Evolutionary conservation across 108 stramenopile genomes (phyloP).

Genomic region (Craspedostauros australis): DNA sequence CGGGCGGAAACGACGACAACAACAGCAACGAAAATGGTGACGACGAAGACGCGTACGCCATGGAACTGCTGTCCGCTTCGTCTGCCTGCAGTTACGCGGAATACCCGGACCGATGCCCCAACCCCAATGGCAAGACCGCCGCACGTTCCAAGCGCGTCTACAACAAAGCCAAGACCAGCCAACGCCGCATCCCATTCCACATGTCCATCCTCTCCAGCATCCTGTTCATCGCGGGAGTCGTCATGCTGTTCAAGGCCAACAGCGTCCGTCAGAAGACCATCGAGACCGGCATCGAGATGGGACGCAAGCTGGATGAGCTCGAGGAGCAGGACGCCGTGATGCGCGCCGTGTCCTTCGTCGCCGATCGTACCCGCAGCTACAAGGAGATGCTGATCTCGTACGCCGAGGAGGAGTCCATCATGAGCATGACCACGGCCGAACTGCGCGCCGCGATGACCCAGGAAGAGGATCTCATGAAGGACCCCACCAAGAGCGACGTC

Average conservation of each 20-base stretch:
- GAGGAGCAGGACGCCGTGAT: too few relatives aligned
- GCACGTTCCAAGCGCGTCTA: background rate
- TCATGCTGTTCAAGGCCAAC: slow-evolving; percentile 6
- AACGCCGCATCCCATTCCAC: slow-evolving; percentile 6
- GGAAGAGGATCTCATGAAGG: background rate
- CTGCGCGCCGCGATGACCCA: background rate
- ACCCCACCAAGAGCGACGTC: too few relatives aligned
- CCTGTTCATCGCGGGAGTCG: background rate
- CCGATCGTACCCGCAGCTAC: slow-evolving; percentile 6
- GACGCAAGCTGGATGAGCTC: too few relatives aligned
- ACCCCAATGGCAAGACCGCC: background rate
- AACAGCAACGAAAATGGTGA: background rate
- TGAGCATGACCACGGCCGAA: background rate
- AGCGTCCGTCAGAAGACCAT: slow-evolving; percentile 7
- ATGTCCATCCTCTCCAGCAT: slow-evolving; percentile 11
- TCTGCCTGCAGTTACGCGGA: too few relatives aligned
- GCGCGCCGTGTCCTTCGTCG: slow-evolving; percentile 3
- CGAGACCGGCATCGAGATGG: too few relatives aligned
- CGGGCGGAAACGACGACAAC: background rate
- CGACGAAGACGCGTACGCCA: too few relatives aligned
- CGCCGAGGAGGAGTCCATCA: slow-evolving; percentile 7
- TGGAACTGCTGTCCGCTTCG: too few relatives aligned
- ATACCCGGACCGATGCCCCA: too few relatives aligned
- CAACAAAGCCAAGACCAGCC: slow-evolving; percentile 2
- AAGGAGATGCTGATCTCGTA: slow-evolving; percentile 8